phyloP scores from a whole-genome alignment of 208 protist genomes.

The Leishmania arabica region DNA sequence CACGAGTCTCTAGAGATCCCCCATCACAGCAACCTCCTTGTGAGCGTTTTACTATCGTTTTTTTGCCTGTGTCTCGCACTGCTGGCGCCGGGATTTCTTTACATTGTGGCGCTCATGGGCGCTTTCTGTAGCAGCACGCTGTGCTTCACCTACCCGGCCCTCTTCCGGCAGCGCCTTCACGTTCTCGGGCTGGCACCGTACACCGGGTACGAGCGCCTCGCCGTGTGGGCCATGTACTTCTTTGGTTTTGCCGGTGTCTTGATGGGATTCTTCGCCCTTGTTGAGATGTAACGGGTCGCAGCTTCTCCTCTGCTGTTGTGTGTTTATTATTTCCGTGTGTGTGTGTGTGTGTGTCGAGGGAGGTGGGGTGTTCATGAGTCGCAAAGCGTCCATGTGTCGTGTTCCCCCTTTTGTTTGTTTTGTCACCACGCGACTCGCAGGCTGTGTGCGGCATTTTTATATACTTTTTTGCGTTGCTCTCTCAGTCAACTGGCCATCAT shows the following conservation, averaged over 20 bases:
- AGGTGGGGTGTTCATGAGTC: not conserved
- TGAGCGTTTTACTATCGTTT: slow-evolving; percentile 45
- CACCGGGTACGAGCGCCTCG: slow-evolving; percentile 29
- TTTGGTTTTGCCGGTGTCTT: slow-evolving; percentile 51
- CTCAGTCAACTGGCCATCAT: not conserved
- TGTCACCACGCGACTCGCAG: not conserved
- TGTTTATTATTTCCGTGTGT: not conserved
- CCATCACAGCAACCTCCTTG: slow-evolving; percentile 37
- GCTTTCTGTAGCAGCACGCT: slow-evolving; percentile 72
- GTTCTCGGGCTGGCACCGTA: slow-evolving; percentile 44
- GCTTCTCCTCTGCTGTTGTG: not conserved
- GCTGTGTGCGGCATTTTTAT: no score
- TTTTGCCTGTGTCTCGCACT: slow-evolving; percentile 53
- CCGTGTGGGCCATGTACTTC: slow-evolving; percentile 46
- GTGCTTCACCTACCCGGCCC: slow-evolving; percentile 70
- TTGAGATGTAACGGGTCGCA: not conserved
- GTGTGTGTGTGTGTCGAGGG: not conserved
- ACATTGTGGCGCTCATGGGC: slow-evolving; percentile 69
- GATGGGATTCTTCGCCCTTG: slow-evolving; percentile 38
- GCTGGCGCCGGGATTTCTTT: slow-evolving; percentile 52
- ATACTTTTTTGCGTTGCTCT: no score
- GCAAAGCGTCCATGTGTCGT: not conserved
- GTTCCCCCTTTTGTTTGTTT: not conserved
- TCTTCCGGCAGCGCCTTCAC: slow-evolving; percentile 63
- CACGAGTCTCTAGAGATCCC: slow-evolving; percentile 41